Conservation (phyloP, 345 rosid species). For the Sisymbrium altissimum region DNA sequence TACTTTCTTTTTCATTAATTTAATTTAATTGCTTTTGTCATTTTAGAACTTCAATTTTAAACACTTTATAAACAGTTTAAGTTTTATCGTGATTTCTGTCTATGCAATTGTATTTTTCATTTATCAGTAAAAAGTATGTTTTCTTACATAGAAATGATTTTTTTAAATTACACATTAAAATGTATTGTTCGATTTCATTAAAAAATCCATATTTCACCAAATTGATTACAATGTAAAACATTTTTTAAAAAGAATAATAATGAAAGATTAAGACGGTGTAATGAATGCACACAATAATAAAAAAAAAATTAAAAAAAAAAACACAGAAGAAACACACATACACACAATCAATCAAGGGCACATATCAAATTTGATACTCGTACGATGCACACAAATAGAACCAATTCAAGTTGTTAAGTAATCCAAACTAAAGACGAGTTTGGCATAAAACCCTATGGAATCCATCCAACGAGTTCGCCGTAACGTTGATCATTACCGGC, state of each 20-base stretch:
- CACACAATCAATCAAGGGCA: conserved; percentile 16
- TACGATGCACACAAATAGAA: conserved; percentile 17
- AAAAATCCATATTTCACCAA: neutral
- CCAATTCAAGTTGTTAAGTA: neutral
- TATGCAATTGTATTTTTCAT: no score
- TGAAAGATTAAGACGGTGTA: neutral
- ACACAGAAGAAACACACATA: neutral
- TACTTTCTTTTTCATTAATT: no score
- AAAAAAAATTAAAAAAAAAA: neutral
- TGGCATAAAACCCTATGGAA: conserved; percentile 45
- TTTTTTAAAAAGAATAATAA: neutral
- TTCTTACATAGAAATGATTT: no score
- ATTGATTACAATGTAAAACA: neutral
- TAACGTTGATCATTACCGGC: conserved; percentile 45
- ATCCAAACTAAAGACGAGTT: conserved; percentile 38
- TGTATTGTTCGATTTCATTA: no score
- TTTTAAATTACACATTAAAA: no score
- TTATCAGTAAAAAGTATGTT: no score
- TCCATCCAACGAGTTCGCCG: conserved; percentile 33
- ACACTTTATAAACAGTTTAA: no score
- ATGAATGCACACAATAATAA: conserved; percentile 8
- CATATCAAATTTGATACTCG: conserved; percentile 13
- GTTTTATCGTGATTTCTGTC: no score
- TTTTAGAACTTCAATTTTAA: no score
- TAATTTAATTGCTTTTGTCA: no score